A percentile compares a stretch with the other conserved stretches of the same genome.
These are phyloP conservation scores for Tardiomyces blankii DNA, from an alignment of 1,139 yeast species.

Conservation along the genomic window DNA sequence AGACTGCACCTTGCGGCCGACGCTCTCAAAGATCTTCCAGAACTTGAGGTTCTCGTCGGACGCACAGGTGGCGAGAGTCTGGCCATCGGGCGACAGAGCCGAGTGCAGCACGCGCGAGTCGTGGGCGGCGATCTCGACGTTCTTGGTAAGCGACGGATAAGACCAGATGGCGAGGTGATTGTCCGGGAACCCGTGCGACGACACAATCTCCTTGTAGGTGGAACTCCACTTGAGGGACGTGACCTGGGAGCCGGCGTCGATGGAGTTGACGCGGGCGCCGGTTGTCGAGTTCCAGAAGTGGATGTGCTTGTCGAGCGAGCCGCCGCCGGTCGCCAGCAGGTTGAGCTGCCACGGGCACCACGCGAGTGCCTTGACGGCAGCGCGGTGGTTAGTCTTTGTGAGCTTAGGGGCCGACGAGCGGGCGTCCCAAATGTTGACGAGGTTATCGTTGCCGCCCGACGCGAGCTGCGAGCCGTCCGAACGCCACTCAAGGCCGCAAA, in stretches of 20 bases:
- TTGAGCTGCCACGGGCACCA: constrained; percentile 90
- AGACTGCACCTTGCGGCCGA: constrained; percentile 2
- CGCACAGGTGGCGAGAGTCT: constrained; percentile 87
- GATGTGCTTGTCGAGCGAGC: constrained; percentile 79
- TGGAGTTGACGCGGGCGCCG: constrained; percentile 76
- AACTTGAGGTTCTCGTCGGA: constrained; percentile 95
- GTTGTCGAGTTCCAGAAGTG: constrained; percentile 95
- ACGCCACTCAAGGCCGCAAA: constrained; percentile 87
- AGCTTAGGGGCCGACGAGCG: constrained; percentile 67
- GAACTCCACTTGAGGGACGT: constrained; percentile 89
- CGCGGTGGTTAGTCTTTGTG: constrained; percentile 70
- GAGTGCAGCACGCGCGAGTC: constrained; percentile 81
- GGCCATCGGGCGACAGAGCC: constrained; percentile 80
- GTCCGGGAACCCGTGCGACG: constrained; percentile 90
- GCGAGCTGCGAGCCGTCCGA: constrained; percentile 78
- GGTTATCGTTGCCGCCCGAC: constrained; percentile 90
- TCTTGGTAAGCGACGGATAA: constrained; percentile 76
- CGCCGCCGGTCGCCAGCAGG: constrained; percentile 92
- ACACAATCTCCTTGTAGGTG: constrained; percentile 71
- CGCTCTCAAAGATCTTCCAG: constrained; percentile 77
- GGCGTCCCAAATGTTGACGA: constrained; percentile 92
- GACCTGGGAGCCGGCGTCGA: constrained; percentile 90
- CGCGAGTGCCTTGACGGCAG: constrained; percentile 91
- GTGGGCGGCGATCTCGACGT: constrained; percentile 86
- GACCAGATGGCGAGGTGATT: constrained; percentile 78